These are phyloP conservation scores for Cladobotryum mycophilum DNA, from an alignment of 2,329 filamentous ascomycete genomes.

Conservation along the genomic window DNA sequence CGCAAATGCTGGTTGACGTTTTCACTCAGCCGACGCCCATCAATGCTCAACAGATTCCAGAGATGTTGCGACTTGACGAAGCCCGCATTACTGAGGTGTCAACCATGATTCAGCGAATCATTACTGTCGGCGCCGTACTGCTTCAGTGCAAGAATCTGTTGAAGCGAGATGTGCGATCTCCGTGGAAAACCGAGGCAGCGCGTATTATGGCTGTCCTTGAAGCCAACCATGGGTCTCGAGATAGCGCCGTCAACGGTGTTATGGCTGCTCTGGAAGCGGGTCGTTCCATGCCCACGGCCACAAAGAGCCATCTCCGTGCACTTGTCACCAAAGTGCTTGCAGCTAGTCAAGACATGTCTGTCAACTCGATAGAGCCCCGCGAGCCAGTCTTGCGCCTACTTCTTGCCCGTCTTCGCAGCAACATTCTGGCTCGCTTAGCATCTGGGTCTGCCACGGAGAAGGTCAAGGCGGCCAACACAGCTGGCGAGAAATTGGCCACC, in stretches of 20 bases:
- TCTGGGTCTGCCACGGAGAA: conserved; percentile 64
- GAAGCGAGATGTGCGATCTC: conserved; percentile 70
- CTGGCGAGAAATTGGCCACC: conserved; percentile 61
- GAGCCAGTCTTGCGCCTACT: conserved; percentile 60
- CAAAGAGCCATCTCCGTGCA: conserved; percentile 52
- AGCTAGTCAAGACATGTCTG: conserved; percentile 42
- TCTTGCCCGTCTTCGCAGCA: conserved; percentile 58
- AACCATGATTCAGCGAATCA: conserved; percentile 46
- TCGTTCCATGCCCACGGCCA: conserved; percentile 58
- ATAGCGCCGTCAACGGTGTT: conserved; percentile 52
- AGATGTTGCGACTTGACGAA: conserved; percentile 66
- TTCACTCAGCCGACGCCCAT: conserved; percentile 61
- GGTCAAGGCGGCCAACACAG: conserved; percentile 61
- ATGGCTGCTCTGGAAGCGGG: conserved; percentile 58
- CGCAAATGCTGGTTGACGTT: conserved; percentile 67
- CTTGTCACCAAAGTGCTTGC: conserved; percentile 51
- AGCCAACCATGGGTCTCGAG: conserved; percentile 42
- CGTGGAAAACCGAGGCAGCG: conserved; percentile 68
- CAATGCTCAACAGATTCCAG: conserved; percentile 53
- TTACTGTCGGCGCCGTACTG: conserved; percentile 67
- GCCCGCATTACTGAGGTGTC: conserved; percentile 49
- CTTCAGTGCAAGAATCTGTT: conserved; percentile 78
- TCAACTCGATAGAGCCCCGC: conserved; percentile 35
- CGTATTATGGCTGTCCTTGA: conserved; percentile 67
- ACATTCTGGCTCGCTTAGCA: conserved; percentile 58